phyloP scores from a whole-genome alignment of 108 stramenopile genomes.

The Fistulifera solaris region DNA sequence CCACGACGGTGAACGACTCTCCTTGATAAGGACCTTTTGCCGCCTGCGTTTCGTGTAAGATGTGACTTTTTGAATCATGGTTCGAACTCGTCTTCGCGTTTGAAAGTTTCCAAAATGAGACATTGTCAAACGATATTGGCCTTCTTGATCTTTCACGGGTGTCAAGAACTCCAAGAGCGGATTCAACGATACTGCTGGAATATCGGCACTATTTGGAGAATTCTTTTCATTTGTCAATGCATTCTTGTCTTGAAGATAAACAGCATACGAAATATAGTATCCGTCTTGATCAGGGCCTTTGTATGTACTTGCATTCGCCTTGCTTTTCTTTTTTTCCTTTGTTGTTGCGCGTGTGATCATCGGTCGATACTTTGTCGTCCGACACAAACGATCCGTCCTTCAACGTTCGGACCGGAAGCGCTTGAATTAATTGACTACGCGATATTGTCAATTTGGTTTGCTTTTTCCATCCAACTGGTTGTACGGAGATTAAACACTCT shows the following conservation, averaged over 20 bases:
- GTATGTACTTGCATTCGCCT: conserved; percentile 23
- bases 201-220: conserved; percentile 5
- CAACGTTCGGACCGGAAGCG: conserved; percentile 49
- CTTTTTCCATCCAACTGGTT: conserved; percentile 17
- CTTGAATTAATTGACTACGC: conserved; percentile 47
- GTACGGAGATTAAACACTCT: conserved; percentile 34
- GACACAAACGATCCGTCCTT: conserved; percentile 23
- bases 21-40: conserved; percentile 48
- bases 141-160: neutral
- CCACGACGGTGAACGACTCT: conserved; percentile 44
- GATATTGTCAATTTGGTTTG: conserved; percentile 18
- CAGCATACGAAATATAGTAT: conserved; percentile 40
- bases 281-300: conserved; percentile 62
- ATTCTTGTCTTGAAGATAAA: conserved; percentile 24
- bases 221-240: conserved; percentile 16
- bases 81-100: conserved; percentile 43
- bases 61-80: conserved; percentile 50
- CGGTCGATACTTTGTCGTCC: conserved; percentile 18
- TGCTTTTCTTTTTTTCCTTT: conserved; percentile 31
- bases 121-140: conserved; percentile 34
- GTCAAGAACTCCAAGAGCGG: neutral
- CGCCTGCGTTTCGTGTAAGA: conserved; percentile 54
- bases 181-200: conserved; percentile 6
- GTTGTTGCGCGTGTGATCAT: conserved; percentile 15
- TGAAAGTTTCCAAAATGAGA: conserved; percentile 57